These are phyloP conservation scores for Rhizodiscina lignyota DNA, from an alignment of 495 filamentous ascomycete species.

Conservation along the genomic window DNA sequence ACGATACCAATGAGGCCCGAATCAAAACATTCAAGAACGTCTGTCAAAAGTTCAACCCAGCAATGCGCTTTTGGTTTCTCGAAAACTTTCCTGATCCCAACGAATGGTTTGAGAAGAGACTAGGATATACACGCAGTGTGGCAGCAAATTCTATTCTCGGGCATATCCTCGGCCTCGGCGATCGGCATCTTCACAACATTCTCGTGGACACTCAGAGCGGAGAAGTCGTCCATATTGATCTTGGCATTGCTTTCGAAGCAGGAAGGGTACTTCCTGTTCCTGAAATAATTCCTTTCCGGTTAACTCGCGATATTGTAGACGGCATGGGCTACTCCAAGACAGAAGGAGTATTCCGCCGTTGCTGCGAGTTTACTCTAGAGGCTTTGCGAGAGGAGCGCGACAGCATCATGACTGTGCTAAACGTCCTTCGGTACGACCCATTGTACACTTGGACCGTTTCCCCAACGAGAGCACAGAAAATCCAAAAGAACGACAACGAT, in stretches of 20 bases:
- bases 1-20: constrained; percentile 47
- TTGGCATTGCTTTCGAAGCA: constrained; percentile 89
- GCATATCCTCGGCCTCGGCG: constrained; percentile 84
- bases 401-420: constrained; percentile 92
- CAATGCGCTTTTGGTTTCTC: constrained; percentile 95
- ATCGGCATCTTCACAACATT: constrained; percentile 93
- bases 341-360: constrained; percentile 88
- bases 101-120: constrained; percentile 77
- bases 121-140: constrained; percentile 81
- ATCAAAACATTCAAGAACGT: constrained; percentile 58
- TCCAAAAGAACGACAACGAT: constrained; percentile 47
- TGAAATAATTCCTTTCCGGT: constrained; percentile 84
- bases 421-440: constrained; percentile 90
- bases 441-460: constrained; percentile 91
- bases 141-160: constrained; percentile 92
- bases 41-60: constrained; percentile 68
- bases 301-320: constrained; percentile 92
- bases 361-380: constrained; percentile 93
- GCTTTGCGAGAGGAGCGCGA: constrained; percentile 83
- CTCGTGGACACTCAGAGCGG: constrained; percentile 78
- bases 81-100: constrained; percentile 88
- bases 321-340: constrained; percentile 93
- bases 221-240: constrained; percentile 91
- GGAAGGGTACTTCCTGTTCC: constrained; percentile 88
- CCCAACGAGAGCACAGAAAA: constrained; percentile 64